Evolutionary conservation across 352 stramenopile species (phyloP).

Genomic region (Globisporangium middletonii): DNA sequence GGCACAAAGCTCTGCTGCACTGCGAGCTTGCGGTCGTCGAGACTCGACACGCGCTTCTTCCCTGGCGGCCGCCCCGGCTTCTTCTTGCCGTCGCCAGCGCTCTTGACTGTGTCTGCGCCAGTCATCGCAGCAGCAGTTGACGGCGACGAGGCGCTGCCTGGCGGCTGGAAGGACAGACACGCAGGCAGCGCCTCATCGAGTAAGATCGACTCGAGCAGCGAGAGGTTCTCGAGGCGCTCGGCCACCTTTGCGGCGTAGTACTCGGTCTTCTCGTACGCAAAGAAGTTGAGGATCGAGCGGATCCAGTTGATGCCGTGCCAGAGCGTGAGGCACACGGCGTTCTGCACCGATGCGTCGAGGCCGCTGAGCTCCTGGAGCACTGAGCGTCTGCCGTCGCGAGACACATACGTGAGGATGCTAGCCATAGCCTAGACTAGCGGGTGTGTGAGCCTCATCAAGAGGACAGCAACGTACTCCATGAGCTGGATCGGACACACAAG

Average conservation of each 20-base stretch:
- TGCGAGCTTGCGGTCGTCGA: slow-evolving; percentile 15
- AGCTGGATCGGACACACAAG: slow-evolving; percentile 51
- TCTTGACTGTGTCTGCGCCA: slow-evolving; percentile 7
- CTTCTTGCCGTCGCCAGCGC: slow-evolving; percentile 14
- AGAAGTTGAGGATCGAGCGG: slow-evolving; percentile 54
- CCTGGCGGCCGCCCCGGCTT: slow-evolving; percentile 20
- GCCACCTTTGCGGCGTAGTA: slow-evolving; percentile 30
- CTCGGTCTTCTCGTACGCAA: slow-evolving; percentile 23
- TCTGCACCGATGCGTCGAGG: slow-evolving; percentile 27
- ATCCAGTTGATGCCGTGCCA: slow-evolving; percentile 65
- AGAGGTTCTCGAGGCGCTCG: slow-evolving; percentile 37
- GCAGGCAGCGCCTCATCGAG: slow-evolving; percentile 24
- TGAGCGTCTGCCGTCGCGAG: slow-evolving; percentile 18
- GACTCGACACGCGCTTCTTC: slow-evolving; percentile 7
- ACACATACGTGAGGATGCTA: too few relatives aligned
- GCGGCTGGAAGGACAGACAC: slow-evolving; percentile 26
- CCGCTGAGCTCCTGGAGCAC: slow-evolving; percentile 36
- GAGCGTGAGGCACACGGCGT: slow-evolving; percentile 34
- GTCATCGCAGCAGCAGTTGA: not conserved
- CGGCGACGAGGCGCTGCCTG: slow-evolving; percentile 1
- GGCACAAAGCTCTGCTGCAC: slow-evolving; percentile 26
- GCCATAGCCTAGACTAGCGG: too few relatives aligned
- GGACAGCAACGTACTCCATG: slow-evolving; percentile 37
- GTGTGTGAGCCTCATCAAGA: not conserved
- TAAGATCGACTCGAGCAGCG: slow-evolving; percentile 34